These are phyloP conservation scores for Pseudozyma thailandica DNA, from an alignment of 1,284 basidiomycete genomes.

Conservation along the genomic window DNA sequence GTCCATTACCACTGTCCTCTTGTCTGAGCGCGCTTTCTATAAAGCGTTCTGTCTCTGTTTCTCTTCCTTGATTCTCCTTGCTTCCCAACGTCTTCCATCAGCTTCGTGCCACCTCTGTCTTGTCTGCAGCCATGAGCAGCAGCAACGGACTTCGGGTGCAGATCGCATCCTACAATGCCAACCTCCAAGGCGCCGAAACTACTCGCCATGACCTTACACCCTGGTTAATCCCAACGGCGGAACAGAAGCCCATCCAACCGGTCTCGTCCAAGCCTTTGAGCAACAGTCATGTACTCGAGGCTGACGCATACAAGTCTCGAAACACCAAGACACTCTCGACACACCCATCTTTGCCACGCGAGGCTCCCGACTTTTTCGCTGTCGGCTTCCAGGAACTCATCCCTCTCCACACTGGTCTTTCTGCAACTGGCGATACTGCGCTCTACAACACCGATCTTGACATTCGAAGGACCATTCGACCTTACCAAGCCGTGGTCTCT, in stretches of 20 bases:
- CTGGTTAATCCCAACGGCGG: constrained; percentile 66
- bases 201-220: constrained; percentile 64
- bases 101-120: too few species aligned
- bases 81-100: too few species aligned
- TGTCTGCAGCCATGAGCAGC: constrained; percentile 23
- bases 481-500: constrained; percentile 64
- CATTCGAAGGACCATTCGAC: constrained; percentile 63
- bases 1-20: too few species aligned
- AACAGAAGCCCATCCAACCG: constrained; percentile 68
- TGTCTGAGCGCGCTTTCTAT: too few species aligned
- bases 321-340: constrained; percentile 40
- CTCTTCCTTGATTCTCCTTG: too few species aligned
- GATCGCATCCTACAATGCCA: constrained; percentile 86
- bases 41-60: too few species aligned
- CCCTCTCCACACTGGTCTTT: constrained; percentile 73
- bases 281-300: constrained; percentile 24
- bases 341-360: constrained; percentile 48
- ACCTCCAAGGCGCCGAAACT: constrained; percentile 75
- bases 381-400: constrained; percentile 90
- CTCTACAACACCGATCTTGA: constrained; percentile 76
- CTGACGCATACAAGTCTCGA: constrained; percentile 36
- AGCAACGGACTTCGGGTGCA: constrained; percentile 73
- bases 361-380: constrained; percentile 77
- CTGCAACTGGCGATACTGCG: constrained; percentile 70
- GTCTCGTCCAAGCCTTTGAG: constrained; percentile 36